Evolutionary conservation across 139 green algal genomes (phyloP).

Genomic region (Trebouxia sp.): DNA sequence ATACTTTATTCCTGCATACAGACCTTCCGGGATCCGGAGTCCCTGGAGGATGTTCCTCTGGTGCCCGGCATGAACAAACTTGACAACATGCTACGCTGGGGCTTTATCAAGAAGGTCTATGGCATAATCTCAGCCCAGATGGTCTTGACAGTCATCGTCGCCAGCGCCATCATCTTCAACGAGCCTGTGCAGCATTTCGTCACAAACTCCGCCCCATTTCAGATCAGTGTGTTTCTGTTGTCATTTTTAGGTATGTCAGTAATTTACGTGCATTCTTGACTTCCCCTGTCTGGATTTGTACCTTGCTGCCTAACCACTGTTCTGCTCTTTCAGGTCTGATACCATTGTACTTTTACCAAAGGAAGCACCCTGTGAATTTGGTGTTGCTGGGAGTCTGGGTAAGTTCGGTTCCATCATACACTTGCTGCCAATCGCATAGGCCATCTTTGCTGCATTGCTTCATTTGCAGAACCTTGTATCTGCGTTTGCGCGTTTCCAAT

Average conservation of each 20-base stretch:
- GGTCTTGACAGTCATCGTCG: slow-evolving; percentile 48
- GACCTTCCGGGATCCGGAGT: slow-evolving; percentile 30
- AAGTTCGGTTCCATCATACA: neutral
- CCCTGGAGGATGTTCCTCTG: slow-evolving; percentile 35
- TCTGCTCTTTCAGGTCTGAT: slow-evolving; percentile 31
- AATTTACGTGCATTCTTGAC: slow-evolving; percentile 13
- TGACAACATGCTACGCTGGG: slow-evolving; percentile 58
- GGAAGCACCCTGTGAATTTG: slow-evolving; percentile 67
- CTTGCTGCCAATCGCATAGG: too few relatives aligned
- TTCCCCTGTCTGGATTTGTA: neutral
- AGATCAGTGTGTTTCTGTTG: slow-evolving; percentile 38
- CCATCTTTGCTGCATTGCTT: too few relatives aligned
- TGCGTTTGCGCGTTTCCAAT: too few relatives aligned
- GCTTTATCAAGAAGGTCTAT: slow-evolving; percentile 52
- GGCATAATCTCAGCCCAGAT: slow-evolving; percentile 63
- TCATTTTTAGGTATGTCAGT: slow-evolving; percentile 41
- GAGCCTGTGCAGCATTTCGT: slow-evolving; percentile 39
- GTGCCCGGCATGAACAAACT: slow-evolving; percentile 40
- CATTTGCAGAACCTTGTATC: too few relatives aligned
- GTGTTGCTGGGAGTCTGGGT: slow-evolving; percentile 60
- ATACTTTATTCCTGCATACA: neutral
- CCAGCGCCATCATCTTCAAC: slow-evolving; percentile 43
- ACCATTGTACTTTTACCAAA: slow-evolving; percentile 56
- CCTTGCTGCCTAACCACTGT: too few relatives aligned
- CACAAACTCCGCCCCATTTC: slow-evolving; percentile 26